phyloP scores from a whole-genome alignment of 352 stramenopile genomes.

The Phytopythium ostracodes region DNA sequence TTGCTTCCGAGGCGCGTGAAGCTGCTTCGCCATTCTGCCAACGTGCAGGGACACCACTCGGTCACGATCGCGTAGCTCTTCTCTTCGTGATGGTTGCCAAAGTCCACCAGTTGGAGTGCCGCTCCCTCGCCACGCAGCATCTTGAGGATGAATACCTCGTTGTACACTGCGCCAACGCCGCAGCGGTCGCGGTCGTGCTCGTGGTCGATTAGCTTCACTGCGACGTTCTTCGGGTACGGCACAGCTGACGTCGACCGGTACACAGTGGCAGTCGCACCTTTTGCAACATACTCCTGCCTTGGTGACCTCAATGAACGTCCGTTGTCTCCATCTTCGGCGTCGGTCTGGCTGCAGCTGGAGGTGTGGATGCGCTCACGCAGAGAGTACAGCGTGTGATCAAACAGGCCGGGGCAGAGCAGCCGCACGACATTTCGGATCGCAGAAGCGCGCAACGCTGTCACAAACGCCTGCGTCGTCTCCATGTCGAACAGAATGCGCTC shows the following conservation, averaged over 20 bases:
- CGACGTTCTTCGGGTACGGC: conserved; percentile 14
- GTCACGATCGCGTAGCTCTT: conserved; percentile 52
- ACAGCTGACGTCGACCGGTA: conserved; percentile 27
- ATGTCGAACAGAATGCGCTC: conserved; percentile 30
- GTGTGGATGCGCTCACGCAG: background rate
- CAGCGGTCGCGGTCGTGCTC: conserved; percentile 35
- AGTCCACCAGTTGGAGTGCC: conserved; percentile 57
- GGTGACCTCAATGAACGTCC: background rate
- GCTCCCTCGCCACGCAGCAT: conserved; percentile 38
- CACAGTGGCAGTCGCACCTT: conserved; percentile 46
- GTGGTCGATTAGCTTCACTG: conserved; percentile 56
- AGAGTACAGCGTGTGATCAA: conserved; percentile 36
- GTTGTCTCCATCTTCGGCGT: background rate
- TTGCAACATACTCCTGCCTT: conserved; percentile 32
- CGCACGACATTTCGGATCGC: conserved; percentile 30
- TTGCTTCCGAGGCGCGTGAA: conserved; percentile 1
- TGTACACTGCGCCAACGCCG: conserved; percentile 37
- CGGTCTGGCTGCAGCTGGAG: background rate
- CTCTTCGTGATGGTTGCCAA: conserved; percentile 34
- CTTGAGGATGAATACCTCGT: conserved; percentile 50
- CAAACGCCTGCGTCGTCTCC: conserved; percentile 20
- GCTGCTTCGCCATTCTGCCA: conserved; percentile 38
- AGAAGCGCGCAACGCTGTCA: conserved; percentile 20
- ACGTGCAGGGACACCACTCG: conserved; percentile 51
- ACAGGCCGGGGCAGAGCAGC: conserved; percentile 34